phyloP scores from a whole-genome alignment of 2,329 filamentous ascomycete species.

The Aureobasidium sp. region DNA sequence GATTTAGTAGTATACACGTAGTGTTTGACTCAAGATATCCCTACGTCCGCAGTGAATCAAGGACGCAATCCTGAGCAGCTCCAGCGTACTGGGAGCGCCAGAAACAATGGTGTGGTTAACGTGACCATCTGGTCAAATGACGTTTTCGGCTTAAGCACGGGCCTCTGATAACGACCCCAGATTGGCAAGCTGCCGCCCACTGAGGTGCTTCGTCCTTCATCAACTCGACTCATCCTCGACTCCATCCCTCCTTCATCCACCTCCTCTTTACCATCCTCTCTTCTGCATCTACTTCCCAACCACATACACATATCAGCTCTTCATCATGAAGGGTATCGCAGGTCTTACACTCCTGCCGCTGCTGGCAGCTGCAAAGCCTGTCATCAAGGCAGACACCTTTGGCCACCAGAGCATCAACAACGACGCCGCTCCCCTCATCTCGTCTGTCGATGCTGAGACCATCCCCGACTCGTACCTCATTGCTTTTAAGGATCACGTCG shows the following conservation, averaged over 20 bases:
- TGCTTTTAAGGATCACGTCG: constrained; percentile 97
- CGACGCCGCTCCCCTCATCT: constrained; percentile 77
- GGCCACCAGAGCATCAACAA: constrained; percentile 75
- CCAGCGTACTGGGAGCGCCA: no score
- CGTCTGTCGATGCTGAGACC: constrained; percentile 68
- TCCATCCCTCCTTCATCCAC: constrained; percentile 15
- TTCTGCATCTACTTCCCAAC: constrained; percentile 28
- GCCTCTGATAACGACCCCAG: constrained; percentile 4
- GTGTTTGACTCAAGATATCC: no score
- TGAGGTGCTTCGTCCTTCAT: not conserved
- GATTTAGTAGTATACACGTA: no score
- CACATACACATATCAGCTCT: constrained; percentile 13
- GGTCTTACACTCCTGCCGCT: constrained; percentile 64
- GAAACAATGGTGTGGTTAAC: no score
- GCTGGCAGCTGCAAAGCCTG: constrained; percentile 67
- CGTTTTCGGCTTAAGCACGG: not conserved
- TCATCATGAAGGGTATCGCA: constrained; percentile 67
- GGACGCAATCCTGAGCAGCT: no score
- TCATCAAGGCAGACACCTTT: constrained; percentile 39
- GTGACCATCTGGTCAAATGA: no score
- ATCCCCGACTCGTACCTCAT: constrained; percentile 95
- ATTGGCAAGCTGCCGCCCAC: constrained; percentile 1
- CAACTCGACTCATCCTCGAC: constrained; percentile 10
- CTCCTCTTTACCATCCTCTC: constrained; percentile 22
- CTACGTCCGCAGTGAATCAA: no score